Evolutionary conservation across 2,329 filamentous ascomycete species (phyloP).

Genomic region (Pezicula carpinea): DNA sequence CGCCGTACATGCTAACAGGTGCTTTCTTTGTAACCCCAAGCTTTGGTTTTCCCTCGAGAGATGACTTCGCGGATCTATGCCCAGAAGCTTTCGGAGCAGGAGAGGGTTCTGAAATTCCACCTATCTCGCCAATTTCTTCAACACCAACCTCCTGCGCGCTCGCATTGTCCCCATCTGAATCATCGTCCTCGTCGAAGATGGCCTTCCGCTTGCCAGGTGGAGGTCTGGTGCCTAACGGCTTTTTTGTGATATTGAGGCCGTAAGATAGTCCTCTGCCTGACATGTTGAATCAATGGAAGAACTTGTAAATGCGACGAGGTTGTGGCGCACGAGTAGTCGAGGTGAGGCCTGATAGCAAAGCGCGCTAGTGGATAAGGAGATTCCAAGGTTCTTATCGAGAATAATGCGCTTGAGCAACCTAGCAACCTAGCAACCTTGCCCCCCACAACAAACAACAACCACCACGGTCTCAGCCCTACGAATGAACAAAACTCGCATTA

Average conservation of each 20-base stretch:
- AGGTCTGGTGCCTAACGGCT: conserved; percentile 42
- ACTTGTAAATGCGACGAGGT: not conserved
- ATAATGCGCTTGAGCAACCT: too few species aligned
- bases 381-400: conserved; percentile 1
- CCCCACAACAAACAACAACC: not conserved
- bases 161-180: conserved; percentile 48
- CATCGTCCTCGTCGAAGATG: conserved; percentile 55
- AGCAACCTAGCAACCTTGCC: too few species aligned
- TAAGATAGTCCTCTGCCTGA: conserved; percentile 40
- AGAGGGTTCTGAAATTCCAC: conserved; percentile 39
- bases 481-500: too few species aligned
- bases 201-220: conserved; percentile 46
- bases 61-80: conserved; percentile 28
- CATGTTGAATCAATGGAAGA: conserved; percentile 18
- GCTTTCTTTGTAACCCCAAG: conserved; percentile 37
- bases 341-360: too few species aligned
- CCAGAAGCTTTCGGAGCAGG: conserved; percentile 24
- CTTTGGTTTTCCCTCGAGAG: conserved; percentile 23
- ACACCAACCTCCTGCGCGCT: conserved; percentile 32
- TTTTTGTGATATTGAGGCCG: conserved; percentile 59
- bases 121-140: conserved; percentile 58
- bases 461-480: too few species aligned
- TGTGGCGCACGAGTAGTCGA: too few species aligned
- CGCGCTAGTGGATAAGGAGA: conserved; percentile 1
- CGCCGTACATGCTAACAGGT: conserved; percentile 48